Evolutionary conservation across 1,284 basidiomycete genomes (phyloP).

Genomic region (Paramarasmius palmivorus): DNA sequence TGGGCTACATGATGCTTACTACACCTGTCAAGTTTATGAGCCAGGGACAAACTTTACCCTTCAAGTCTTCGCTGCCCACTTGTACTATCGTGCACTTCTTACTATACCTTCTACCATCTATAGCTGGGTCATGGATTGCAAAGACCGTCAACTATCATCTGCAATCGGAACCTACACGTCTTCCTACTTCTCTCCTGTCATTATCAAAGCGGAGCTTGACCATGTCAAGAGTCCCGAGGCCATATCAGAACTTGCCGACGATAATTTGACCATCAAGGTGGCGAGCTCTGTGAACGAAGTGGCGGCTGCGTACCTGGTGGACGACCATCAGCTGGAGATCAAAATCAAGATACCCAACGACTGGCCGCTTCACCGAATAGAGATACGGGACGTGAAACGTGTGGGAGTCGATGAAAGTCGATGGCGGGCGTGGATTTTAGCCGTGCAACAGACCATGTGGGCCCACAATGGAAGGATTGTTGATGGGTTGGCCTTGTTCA

Average conservation of each 20-base stretch:
- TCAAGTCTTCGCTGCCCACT: slow-evolving; percentile 80
- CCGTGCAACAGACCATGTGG: slow-evolving; percentile 90
- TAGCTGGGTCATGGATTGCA: slow-evolving; percentile 84
- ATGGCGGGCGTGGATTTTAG: slow-evolving; percentile 95
- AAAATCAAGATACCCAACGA: slow-evolving; percentile 85
- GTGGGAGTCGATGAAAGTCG: slow-evolving; percentile 89
- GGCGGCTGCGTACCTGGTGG: slow-evolving; percentile 81
- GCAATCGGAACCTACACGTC: slow-evolving; percentile 81
- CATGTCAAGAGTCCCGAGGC: slow-evolving; percentile 71
- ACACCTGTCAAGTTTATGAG: slow-evolving; percentile 78
- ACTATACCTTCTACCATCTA: slow-evolving; percentile 84
- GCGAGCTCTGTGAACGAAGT: slow-evolving; percentile 72
- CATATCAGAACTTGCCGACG: slow-evolving; percentile 72
- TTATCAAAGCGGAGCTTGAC: slow-evolving; percentile 83
- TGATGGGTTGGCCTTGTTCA: slow-evolving; percentile 92
- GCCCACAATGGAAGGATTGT: slow-evolving; percentile 89
- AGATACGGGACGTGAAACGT: slow-evolving; percentile 83
- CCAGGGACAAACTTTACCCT: slow-evolving; percentile 56
- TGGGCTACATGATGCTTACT: too few relatives aligned
- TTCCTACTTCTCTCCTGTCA: slow-evolving; percentile 87
- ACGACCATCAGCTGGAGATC: slow-evolving; percentile 95
- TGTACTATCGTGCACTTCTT: slow-evolving; percentile 85
- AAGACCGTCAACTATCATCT: slow-evolving; percentile 84
- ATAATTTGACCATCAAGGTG: slow-evolving; percentile 83
- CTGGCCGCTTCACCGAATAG: slow-evolving; percentile 89